Conservation (phyloP, 179 eudicot genomes). For the Camellia oleifera region DNA sequence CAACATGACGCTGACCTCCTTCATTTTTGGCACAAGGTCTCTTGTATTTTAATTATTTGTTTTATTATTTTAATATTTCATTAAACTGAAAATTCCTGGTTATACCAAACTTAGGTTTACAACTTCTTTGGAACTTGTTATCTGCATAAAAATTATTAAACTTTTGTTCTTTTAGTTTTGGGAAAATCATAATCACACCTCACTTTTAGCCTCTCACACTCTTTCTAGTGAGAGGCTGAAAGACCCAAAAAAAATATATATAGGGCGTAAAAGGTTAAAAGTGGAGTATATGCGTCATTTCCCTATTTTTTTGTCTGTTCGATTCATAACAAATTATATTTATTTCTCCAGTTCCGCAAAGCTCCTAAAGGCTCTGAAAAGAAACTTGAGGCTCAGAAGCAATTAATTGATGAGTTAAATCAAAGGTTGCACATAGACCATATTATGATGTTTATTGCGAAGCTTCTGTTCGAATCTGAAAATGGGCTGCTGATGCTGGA, state of each 20-base stretch:
- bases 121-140: neutral
- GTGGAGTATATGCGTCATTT: too few relatives aligned
- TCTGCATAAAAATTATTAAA: neutral
- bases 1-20: constrained; percentile 96
- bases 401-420: neutral
- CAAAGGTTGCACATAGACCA: neutral
- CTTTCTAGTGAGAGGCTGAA: too few relatives aligned
- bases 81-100: neutral
- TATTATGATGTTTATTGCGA: constrained; percentile 1
- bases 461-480: neutral
- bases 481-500: neutral
- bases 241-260: too few relatives aligned
- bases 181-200: too few relatives aligned
- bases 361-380: constrained; percentile 4
- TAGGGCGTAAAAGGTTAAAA: too few relatives aligned
- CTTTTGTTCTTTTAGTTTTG: neutral
- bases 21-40: constrained; percentile 94
- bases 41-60: neutral
- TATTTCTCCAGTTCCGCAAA: neutral
- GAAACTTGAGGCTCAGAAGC: constrained; percentile 6
- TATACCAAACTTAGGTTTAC: neutral
- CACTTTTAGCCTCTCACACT: too few relatives aligned
- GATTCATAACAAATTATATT: neutral
- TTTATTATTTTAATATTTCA: neutral
- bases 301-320: neutral